Conservation (phyloP, 202 grass and related monocot species). For the Cymbopogon flexuosus region DNA sequence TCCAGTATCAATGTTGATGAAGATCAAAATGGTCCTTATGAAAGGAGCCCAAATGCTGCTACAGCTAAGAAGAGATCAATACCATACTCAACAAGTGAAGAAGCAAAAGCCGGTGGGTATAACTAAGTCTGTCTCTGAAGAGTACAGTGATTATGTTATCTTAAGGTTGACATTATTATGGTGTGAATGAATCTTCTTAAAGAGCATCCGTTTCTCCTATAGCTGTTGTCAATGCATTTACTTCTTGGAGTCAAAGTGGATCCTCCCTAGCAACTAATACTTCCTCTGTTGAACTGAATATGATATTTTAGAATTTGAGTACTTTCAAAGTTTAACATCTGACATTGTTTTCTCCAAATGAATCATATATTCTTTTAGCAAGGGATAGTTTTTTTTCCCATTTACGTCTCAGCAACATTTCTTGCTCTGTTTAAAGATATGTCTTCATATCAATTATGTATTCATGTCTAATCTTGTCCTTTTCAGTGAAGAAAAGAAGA, state of each 20-base stretch:
- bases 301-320: not conserved
- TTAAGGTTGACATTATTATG: not conserved
- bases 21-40: conserved; percentile 44
- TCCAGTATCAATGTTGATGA: conserved; percentile 56
- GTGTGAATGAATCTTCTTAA: conserved; percentile 24
- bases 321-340: not conserved
- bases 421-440: conserved; percentile 3
- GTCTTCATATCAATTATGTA: not conserved
- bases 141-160: not conserved
- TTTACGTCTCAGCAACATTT: not conserved
- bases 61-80: conserved; percentile 58
- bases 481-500: conserved; percentile 56
- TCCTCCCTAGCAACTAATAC: not conserved
- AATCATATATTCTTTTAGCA: not conserved
- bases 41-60: conserved; percentile 58
- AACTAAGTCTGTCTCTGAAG: not conserved
- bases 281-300: not conserved
- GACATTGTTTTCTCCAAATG: not conserved
- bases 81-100: conserved; percentile 54
- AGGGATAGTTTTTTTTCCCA: not conserved
- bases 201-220: not conserved
- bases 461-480: not conserved
- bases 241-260: not conserved
- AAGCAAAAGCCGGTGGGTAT: conserved; percentile 60
- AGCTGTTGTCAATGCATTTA: not conserved